Conservation (phyloP, 164 flowering plant species). For the Nelumbo lutea region DNA sequence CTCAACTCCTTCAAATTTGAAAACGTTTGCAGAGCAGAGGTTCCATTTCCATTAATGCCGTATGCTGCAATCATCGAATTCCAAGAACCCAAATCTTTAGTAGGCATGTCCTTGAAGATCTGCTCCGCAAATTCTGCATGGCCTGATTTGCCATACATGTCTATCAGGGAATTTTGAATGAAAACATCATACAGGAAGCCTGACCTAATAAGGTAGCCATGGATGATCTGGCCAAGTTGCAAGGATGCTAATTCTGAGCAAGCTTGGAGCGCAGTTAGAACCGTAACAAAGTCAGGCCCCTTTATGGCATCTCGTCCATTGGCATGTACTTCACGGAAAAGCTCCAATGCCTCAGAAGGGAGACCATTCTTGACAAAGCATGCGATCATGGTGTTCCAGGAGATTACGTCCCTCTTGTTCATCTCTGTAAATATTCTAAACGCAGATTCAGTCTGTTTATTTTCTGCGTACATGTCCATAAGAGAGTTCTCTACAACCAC, state of each 20-base stretch:
- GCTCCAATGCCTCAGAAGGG: slow-evolving; percentile 10
- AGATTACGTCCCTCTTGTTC: slow-evolving; percentile 18
- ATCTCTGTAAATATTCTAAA: slow-evolving; percentile 15
- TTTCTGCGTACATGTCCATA: slow-evolving; percentile 30
- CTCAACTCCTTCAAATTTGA: slow-evolving; percentile 13
- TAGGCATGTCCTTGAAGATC: slow-evolving; percentile 26
- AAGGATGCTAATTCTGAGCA: slow-evolving; percentile 37
- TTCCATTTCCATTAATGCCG: slow-evolving; percentile 38
- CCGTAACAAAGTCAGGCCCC: slow-evolving; percentile 23
- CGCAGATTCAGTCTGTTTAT: slow-evolving; percentile 6
- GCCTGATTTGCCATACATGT: slow-evolving; percentile 53
- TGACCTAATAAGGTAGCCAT: slow-evolving; percentile 30
- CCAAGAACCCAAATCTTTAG: slow-evolving; percentile 30
- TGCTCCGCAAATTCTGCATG: slow-evolving; percentile 8
- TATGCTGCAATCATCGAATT: slow-evolving; percentile 35
- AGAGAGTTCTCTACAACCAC: slow-evolving; percentile 27
- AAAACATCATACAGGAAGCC: slow-evolving; percentile 23
- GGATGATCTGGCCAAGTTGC: slow-evolving; percentile 32
- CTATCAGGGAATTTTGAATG: slow-evolving; percentile 34
- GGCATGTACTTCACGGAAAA: slow-evolving; percentile 16
- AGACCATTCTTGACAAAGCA: slow-evolving; percentile 19
- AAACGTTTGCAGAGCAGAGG: slow-evolving; percentile 23
- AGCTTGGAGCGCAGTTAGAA: slow-evolving; percentile 33
- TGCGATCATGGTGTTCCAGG: slow-evolving; percentile 31
- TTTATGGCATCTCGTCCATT: neutral